Evolutionary conservation across 768 basidiomycete genomes (phyloP).

Genomic region (Xerocomellus chrysenteron): DNA sequence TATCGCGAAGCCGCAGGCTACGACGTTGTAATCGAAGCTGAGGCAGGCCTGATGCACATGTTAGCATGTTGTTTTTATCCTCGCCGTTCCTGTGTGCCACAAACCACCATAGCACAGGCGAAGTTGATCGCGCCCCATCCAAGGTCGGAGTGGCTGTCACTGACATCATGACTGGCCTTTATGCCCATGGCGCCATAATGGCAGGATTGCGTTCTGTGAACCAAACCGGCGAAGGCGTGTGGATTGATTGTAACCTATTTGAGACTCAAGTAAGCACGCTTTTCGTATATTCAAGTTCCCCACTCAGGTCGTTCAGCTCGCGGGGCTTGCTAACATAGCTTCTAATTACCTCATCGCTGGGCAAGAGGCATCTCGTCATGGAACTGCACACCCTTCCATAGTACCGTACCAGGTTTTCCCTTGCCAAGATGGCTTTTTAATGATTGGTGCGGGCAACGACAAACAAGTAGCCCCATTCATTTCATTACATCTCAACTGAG

Average conservation of each 20-base stretch:
- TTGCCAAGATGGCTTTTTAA: constrained; percentile 83
- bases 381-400: constrained; percentile 93
- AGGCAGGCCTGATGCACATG: constrained; percentile 96
- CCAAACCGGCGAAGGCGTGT: constrained; percentile 83
- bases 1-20: constrained; percentile 83
- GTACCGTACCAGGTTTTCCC: constrained; percentile 92
- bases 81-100: constrained; percentile 8
- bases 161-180: constrained; percentile 84
- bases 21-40: constrained; percentile 84
- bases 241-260: constrained; percentile 92
- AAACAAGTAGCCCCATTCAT: constrained; percentile 55
- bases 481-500: neutral
- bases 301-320: constrained; percentile 52
- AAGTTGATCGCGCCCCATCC: constrained; percentile 78
- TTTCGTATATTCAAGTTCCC: neutral
- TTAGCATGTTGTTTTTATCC: constrained; percentile 37
- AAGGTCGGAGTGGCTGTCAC: constrained; percentile 97
- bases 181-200: constrained; percentile 91
- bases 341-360: constrained; percentile 90
- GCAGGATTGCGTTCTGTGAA: constrained; percentile 81
- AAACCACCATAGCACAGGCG: constrained; percentile 66
- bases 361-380: constrained; percentile 78
- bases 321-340: constrained; percentile 88
- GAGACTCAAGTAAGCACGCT: constrained; percentile 70
- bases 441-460: constrained; percentile 93